Percentiles rank a stretch among this genome's conserved stretches.
Conservation (phyloP, 495 filamentous ascomycete genomes). For the Elasticomyces elasticus region DNA sequence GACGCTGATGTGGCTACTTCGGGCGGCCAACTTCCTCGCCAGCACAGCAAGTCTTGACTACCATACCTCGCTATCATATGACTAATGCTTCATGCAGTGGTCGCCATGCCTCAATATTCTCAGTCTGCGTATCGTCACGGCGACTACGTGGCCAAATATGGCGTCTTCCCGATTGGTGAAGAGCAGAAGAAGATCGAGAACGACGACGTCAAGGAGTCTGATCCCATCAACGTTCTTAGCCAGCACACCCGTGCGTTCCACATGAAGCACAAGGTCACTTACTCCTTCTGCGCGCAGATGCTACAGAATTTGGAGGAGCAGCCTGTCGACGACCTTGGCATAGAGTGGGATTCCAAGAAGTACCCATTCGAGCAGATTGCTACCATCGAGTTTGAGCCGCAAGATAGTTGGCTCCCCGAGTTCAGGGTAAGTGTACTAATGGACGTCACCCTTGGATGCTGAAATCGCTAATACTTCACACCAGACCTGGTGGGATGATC, state of each 20-base stretch:
- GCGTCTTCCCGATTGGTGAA: constrained; percentile 34
- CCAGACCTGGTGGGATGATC: constrained; percentile 40
- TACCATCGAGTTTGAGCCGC: constrained; percentile 35
- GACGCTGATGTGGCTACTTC: constrained; percentile 31
- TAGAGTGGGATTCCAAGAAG: constrained; percentile 40
- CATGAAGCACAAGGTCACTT: constrained; percentile 36
- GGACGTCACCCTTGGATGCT: no score
- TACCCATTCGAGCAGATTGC: constrained; percentile 43
- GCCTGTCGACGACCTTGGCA: constrained; percentile 41
- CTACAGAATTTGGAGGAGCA: constrained; percentile 40
- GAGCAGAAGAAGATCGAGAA: constrained; percentile 36
- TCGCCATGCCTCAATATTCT: constrained; percentile 38
- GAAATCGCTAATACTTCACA: neutral
- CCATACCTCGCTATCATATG: neutral
- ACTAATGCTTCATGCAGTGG: constrained; percentile 32
- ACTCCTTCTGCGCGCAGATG: constrained; percentile 39
- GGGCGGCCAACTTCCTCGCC: constrained; percentile 14
- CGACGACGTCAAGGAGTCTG: constrained; percentile 33
- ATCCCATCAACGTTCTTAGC: constrained; percentile 35
- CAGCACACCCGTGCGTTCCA: constrained; percentile 38
- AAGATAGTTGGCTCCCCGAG: constrained; percentile 38
- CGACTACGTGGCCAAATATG: constrained; percentile 41
- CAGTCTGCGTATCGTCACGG: constrained; percentile 42
- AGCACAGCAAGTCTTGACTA: constrained; percentile 10
- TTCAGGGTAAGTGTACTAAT: no score